A percentile compares a stretch with the other conserved stretches of the same genome.
Conservation (phyloP, 345 rosid genomes). For the Gynandropsis gynandra region DNA sequence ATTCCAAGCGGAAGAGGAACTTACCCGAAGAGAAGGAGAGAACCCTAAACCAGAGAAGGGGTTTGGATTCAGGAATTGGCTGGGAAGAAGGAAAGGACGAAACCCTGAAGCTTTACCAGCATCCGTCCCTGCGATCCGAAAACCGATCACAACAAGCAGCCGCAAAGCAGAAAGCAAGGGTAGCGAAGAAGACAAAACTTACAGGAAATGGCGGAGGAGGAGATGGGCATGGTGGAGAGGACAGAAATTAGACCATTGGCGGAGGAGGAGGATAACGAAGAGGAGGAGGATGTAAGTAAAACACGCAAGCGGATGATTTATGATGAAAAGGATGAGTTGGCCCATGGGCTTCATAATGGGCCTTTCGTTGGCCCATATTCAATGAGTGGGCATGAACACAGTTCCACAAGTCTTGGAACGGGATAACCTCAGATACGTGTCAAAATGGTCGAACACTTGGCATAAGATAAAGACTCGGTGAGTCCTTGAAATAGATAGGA, state of each 20-base stretch:
- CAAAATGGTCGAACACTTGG: no score
- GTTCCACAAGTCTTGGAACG: conserved; percentile 23
- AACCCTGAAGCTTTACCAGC: conserved; percentile 18
- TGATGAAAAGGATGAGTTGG: no score
- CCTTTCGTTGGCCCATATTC: no score
- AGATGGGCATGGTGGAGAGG: conserved; percentile 23
- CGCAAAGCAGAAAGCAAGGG: neutral
- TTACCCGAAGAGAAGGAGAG: conserved; percentile 47
- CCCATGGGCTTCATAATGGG: no score
- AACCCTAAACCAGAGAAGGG: conserved; percentile 28
- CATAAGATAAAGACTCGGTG: no score
- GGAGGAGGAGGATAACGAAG: conserved; percentile 22
- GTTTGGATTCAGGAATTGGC: conserved; percentile 22
- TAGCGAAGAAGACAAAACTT: conserved; percentile 18
- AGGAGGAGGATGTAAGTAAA: no score
- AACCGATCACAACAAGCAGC: conserved; percentile 2
- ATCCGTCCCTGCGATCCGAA: conserved; percentile 13
- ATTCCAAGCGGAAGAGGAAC: neutral
- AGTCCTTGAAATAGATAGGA: neutral
- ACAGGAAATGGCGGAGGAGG: conserved; percentile 18
- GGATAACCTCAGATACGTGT: conserved; percentile 21
- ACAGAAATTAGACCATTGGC: conserved; percentile 15
- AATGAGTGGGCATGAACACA: no score
- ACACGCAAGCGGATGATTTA: no score
- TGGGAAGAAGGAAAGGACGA: conserved; percentile 27